These are phyloP conservation scores for Penstemon davidsonii DNA, from an alignment of 257 asterid genomes.

Conservation along the genomic window DNA sequence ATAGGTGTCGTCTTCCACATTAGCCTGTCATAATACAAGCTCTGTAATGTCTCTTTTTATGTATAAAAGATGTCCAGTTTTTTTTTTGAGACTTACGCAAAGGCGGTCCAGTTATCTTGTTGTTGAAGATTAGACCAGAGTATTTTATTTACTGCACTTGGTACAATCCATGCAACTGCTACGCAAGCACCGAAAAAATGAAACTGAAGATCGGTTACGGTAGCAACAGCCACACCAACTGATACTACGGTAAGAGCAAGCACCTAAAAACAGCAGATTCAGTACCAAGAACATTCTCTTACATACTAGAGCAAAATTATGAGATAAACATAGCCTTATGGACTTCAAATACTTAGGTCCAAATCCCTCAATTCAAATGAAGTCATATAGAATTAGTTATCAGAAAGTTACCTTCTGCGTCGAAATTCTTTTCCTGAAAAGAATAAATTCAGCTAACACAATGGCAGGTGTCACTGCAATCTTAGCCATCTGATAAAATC, in stretches of 20 bases:
- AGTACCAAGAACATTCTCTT: slow-evolving; percentile 5
- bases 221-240: slow-evolving; percentile 85
- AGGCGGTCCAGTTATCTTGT: slow-evolving; percentile 91
- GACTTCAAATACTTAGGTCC: too few species aligned
- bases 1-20: slow-evolving; percentile 99
- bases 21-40: slow-evolving; percentile 50
- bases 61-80: slow-evolving; percentile 11
- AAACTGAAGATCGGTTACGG: slow-evolving; percentile 93
- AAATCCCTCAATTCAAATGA: neutral
- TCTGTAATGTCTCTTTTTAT: slow-evolving; percentile 4
- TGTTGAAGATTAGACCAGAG: slow-evolving; percentile 96
- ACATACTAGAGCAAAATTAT: neutral
- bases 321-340: neutral
- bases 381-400: neutral
- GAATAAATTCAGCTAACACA: slow-evolving; percentile 79
- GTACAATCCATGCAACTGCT: slow-evolving; percentile 92
- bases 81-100: slow-evolving; percentile 57
- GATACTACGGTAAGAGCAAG: slow-evolving; percentile 84
- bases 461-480: slow-evolving; percentile 97
- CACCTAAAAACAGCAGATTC: slow-evolving; percentile 51
- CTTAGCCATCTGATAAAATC: slow-evolving; percentile 99
- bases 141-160: slow-evolving; percentile 91
- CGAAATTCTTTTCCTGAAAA: slow-evolving; percentile 69
- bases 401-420: slow-evolving; percentile 56
- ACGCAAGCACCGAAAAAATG: slow-evolving; percentile 93